Evolutionary conservation across 306 rosid species (phyloP), one percentile per base, ranked within the genome.

Genomic region (Gastrolobium bilobum): DNA sequence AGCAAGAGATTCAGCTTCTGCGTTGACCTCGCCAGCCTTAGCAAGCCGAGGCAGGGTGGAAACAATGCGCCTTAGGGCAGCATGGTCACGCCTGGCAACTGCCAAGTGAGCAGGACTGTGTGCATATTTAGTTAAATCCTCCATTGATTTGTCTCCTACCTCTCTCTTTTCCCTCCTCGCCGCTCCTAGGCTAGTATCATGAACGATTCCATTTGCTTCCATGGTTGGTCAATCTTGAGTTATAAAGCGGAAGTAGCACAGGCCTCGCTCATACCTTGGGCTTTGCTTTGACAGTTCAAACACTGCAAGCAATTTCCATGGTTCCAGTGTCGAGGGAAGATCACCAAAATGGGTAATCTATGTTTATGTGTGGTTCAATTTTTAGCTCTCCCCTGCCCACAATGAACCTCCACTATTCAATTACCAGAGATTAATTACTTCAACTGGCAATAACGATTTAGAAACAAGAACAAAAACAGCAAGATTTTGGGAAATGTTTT

Each of bases 91-190:
- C 51, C 88, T 85, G 3, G 89, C 88, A 65, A 96, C 96, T 7
- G 98, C 99, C 81, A 90, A 72, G 84, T 96, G 99, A 76, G 89
- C 96, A 68, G 94, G 89, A 83, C 98, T 96, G 57, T 93, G 98
- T n/a, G 87, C 83, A 64, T 93, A 93, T 75, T 83, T 90, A 2
- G 92, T 80, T 62, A 88, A 69, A 79, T 96, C 99, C 52, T 93
- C 99, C 98, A 93, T 82, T 52, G 81, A 75, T 52, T 66, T 78
- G 33, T 69, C 83, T 14, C 86, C 71, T 8, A 43, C 68, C 63
- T 65, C 84, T 80, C 80, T 79, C 73, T 75, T 84, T 73, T 82
- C 84, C 80, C 48, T 80, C 67, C 61, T 69, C 1, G 4, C 74
- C 3, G 50, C 68, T 69, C 80, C 90, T 83, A 92, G 26, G 67